A percentile compares a stretch with the other conserved stretches of the same genome.
Conservation (phyloP, 116 monocot species). For the Trichopus zeylanicus region DNA sequence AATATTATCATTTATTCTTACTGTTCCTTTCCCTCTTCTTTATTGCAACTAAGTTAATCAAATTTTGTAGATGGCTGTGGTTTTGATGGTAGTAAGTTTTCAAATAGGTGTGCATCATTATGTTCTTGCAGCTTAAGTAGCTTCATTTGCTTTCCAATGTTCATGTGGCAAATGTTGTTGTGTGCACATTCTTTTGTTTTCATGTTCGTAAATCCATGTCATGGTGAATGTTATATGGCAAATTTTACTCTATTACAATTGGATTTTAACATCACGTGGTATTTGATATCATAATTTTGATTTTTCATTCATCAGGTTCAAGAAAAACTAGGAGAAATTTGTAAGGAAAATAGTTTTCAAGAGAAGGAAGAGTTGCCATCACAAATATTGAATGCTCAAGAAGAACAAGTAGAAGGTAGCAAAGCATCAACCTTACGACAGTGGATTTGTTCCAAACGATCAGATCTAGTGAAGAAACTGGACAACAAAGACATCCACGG, state of each 20-base stretch:
- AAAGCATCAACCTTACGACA: constrained; percentile 14
- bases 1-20: too few relatives aligned
- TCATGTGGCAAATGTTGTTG: background rate
- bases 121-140: too few relatives aligned
- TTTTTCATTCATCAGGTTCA: constrained; percentile 8
- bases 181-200: too few relatives aligned
- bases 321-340: constrained; percentile 3
- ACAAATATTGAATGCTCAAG: constrained; percentile 3
- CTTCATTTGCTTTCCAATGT: too few relatives aligned
- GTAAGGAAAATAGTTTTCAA: background rate
- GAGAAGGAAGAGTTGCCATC: constrained; percentile 11
- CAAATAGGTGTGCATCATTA: too few relatives aligned
- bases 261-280: background rate
- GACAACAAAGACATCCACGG: constrained; percentile 8
- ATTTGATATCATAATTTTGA: background rate
- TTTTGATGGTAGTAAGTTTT: too few relatives aligned
- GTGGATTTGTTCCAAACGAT: constrained; percentile 36
- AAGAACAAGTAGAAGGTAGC: constrained; percentile 6
- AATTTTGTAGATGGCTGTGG: too few relatives aligned
- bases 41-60: too few relatives aligned
- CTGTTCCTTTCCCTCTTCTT: too few relatives aligned
- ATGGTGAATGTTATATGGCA: too few relatives aligned
- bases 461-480: constrained; percentile 22
- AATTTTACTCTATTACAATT: too few relatives aligned
- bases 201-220: background rate